Percentiles rank a stretch among this genome's conserved stretches.
Conservation (phyloP, 2,329 filamentous ascomycete species). For the Epichloe hybrida region DNA sequence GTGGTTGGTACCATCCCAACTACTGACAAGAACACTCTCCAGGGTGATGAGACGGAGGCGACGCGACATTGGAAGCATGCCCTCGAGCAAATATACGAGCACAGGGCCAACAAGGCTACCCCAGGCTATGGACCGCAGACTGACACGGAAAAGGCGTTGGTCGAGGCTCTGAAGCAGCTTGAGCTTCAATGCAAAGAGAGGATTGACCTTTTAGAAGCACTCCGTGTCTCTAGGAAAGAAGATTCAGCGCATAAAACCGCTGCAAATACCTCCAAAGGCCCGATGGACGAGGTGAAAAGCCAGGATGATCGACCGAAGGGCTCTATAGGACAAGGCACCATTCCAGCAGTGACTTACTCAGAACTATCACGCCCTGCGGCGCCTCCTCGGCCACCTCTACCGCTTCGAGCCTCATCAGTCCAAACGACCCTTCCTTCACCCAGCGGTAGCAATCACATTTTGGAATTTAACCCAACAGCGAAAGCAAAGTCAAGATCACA, state of each 20-base stretch:
- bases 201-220: slow-evolving; percentile 72
- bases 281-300: slow-evolving; percentile 7
- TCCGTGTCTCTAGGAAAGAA: slow-evolving; percentile 50
- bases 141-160: slow-evolving; percentile 71
- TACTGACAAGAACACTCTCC: not conserved
- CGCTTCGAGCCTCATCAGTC: slow-evolving; percentile 40
- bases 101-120: slow-evolving; percentile 63
- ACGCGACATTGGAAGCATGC: slow-evolving; percentile 81
- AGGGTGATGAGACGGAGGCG: slow-evolving; percentile 82
- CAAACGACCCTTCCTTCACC: slow-evolving; percentile 20
- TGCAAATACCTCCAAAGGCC: slow-evolving; percentile 10
- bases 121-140: slow-evolving; percentile 56
- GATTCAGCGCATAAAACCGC: slow-evolving; percentile 6
- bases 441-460: slow-evolving; percentile 16
- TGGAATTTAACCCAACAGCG: slow-evolving; percentile 7
- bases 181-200: slow-evolving; percentile 89
- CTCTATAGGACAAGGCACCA: slow-evolving; percentile 69
- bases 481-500: slow-evolving; percentile 15
- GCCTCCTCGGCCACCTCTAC: slow-evolving; percentile 42
- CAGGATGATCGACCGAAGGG: slow-evolving; percentile 24
- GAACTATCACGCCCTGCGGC: slow-evolving; percentile 61
- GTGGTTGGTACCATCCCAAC: not conserved
- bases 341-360: slow-evolving; percentile 66
- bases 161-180: slow-evolving; percentile 68
- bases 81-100: slow-evolving; percentile 77